These are phyloP conservation scores for Cynanchum wilfordii DNA, from an alignment of 257 asterid species.

Conservation along the genomic window DNA sequence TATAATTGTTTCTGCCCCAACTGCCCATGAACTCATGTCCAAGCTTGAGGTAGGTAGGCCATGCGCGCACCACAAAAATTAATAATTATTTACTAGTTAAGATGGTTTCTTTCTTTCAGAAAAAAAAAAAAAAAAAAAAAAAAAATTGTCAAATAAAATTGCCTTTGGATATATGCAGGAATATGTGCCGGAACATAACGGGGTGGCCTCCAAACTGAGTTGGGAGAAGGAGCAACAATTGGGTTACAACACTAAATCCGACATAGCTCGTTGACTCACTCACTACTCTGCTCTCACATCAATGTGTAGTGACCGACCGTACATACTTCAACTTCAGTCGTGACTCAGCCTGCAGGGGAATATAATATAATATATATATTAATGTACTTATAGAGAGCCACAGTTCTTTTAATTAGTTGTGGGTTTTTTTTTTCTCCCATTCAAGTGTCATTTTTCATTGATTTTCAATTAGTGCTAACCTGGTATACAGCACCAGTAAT, in stretches of 20 bases:
- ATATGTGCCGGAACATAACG: constrained; percentile 58
- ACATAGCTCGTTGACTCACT: constrained; percentile 64
- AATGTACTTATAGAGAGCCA: background rate
- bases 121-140: too few relatives aligned
- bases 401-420: constrained; percentile 16
- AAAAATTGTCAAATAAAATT: too few relatives aligned
- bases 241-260: constrained; percentile 55
- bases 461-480: constrained; percentile 13
- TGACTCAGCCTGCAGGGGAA: background rate
- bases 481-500: background rate
- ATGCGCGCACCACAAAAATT: background rate
- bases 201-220: constrained; percentile 54
- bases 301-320: background rate
- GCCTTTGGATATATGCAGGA: constrained; percentile 28
- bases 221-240: constrained; percentile 95
- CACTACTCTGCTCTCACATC: background rate
- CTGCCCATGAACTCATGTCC: constrained; percentile 89
- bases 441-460: background rate
- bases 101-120: too few relatives aligned
- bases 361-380: background rate
- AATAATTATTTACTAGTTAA: too few relatives aligned
- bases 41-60: constrained; percentile 65
- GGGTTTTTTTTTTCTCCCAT: background rate
- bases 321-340: background rate
- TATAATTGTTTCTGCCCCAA: constrained; percentile 83